A percentile compares a stretch with the other conserved stretches of the same genome.
phyloP scores from a whole-genome alignment of 352 stramenopile species.

The Phytophthora pinifolia region DNA sequence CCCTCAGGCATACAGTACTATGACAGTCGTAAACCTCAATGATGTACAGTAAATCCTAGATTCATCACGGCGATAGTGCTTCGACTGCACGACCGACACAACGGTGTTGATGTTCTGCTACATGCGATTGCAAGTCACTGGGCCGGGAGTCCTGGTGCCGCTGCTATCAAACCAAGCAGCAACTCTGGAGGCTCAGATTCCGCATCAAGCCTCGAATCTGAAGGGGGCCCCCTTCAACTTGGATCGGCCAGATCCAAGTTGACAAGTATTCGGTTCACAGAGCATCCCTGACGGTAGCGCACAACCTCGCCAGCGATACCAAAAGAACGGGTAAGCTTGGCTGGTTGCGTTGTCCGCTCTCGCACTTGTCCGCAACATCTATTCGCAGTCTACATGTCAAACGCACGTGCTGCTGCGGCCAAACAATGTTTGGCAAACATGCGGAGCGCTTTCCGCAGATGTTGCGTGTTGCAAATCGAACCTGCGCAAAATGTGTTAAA shows the following conservation, averaged over 20 bases:
- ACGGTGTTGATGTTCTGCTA: too few species aligned
- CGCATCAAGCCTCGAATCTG: background rate
- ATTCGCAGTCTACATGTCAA: too few species aligned
- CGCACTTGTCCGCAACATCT: too few species aligned
- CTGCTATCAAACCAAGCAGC: background rate
- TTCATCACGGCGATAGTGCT: too few species aligned
- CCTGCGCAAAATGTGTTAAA: slow-evolving; percentile 18
- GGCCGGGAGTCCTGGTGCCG: background rate
- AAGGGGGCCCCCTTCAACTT: slow-evolving; percentile 2
- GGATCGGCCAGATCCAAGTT: background rate
- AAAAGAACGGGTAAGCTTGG: too few species aligned
- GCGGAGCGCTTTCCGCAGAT: slow-evolving; percentile 19
- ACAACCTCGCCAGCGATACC: slow-evolving; percentile 1
- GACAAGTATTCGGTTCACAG: background rate
- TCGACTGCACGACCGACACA: too few species aligned
- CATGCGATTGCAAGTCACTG: too few species aligned
- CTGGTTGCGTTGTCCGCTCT: too few species aligned
- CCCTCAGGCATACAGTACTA: too few species aligned
- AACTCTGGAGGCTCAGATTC: background rate
- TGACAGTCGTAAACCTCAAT: too few species aligned
- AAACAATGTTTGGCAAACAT: slow-evolving; percentile 26
- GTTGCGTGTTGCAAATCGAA: slow-evolving; percentile 24
- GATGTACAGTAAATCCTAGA: too few species aligned
- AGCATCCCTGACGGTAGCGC: slow-evolving; percentile 2
- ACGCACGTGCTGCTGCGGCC: slow-evolving; percentile 3